A percentile compares a stretch with the other conserved stretches of the same genome.
phyloP scores from a whole-genome alignment of 257 asterid species.

The Mitragyna speciosa region DNA sequence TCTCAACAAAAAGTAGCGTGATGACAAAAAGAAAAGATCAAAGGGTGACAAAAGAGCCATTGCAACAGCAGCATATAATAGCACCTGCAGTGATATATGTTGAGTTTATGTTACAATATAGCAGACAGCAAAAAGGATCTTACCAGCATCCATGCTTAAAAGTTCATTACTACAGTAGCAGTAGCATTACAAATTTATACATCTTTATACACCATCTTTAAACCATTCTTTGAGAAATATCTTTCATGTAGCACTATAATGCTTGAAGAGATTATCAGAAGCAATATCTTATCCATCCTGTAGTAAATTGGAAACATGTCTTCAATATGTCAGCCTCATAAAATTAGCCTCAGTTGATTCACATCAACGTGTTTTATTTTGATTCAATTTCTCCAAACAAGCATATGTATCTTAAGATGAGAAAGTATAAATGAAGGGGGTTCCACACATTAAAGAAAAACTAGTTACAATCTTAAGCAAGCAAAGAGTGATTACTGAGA shows the following conservation, averaged over 20 bases:
- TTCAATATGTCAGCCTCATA: neutral
- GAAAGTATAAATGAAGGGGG: neutral
- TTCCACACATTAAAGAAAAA: neutral
- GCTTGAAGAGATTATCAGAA: neutral
- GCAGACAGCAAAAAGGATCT: neutral
- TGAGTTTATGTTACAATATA: constrained; percentile 18
- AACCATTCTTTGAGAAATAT: neutral
- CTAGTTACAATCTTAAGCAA: neutral
- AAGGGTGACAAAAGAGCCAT: constrained; percentile 91
- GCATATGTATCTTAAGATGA: neutral
- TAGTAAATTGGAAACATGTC: neutral
- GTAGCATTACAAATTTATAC: neutral
- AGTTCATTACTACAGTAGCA: neutral
- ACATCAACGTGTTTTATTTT: neutral
- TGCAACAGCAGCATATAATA: constrained; percentile 73
- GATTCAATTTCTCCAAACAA: neutral
- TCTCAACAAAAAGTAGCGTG: constrained; percentile 90
- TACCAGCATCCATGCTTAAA: neutral
- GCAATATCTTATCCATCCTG: neutral
- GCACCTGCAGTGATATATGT: constrained; percentile 64
- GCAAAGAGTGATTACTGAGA: constrained; percentile 18
- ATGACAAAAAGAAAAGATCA: constrained; percentile 82
- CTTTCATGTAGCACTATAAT: no score
- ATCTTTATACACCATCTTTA: neutral
- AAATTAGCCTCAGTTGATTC: neutral